A percentile compares a stretch with the other conserved stretches of the same genome.
phyloP scores from a whole-genome alignment of 2,329 filamentous ascomycete species.

The Neofusicoccum cordaticola region DNA sequence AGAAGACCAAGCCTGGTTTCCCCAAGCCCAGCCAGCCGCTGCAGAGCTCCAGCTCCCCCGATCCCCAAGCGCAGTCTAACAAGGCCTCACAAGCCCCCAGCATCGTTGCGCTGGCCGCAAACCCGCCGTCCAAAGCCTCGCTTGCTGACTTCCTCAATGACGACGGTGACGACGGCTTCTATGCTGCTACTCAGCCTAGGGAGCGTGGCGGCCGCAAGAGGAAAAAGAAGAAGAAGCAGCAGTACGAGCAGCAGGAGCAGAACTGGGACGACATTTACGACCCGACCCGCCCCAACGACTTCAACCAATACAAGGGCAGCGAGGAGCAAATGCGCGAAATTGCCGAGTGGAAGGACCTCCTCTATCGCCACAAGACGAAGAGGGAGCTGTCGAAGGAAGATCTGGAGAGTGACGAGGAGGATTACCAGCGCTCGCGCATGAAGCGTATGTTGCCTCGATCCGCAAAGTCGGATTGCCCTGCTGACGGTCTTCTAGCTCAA shows the following conservation, averaged over 20 bases:
- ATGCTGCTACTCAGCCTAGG: slow-evolving; percentile 61
- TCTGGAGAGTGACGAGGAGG: slow-evolving; percentile 49
- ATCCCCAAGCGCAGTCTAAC: slow-evolving; percentile 18
- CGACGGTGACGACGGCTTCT: slow-evolving; percentile 68
- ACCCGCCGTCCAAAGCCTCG: slow-evolving; percentile 60
- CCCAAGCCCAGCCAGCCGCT: slow-evolving; percentile 41
- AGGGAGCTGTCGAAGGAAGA: slow-evolving; percentile 11
- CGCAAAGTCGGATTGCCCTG: neutral
- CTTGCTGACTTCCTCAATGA: slow-evolving; percentile 84
- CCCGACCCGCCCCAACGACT: slow-evolving; percentile 74
- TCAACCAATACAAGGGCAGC: slow-evolving; percentile 79
- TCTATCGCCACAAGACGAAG: slow-evolving; percentile 35
- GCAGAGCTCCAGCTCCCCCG: slow-evolving; percentile 21
- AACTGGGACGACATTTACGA: slow-evolving; percentile 95
- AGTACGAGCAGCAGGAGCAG: slow-evolving; percentile 58
- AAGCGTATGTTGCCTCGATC: slow-evolving; percentile 41
- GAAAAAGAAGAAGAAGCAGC: slow-evolving; percentile 70
- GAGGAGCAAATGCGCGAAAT: slow-evolving; percentile 80
- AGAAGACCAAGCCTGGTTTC: slow-evolving; percentile 62
- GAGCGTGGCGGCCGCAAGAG: slow-evolving; percentile 65
- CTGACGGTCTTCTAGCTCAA: slow-evolving; percentile 34
- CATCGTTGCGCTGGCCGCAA: slow-evolving; percentile 31
- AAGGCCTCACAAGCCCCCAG: neutral
- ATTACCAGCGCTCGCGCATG: slow-evolving; percentile 36
- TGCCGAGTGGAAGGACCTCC: slow-evolving; percentile 80